Base-by-base conservation (phyloP, 495 filamentous ascomycete species). In the Pyrenula aspistea region DNA sequence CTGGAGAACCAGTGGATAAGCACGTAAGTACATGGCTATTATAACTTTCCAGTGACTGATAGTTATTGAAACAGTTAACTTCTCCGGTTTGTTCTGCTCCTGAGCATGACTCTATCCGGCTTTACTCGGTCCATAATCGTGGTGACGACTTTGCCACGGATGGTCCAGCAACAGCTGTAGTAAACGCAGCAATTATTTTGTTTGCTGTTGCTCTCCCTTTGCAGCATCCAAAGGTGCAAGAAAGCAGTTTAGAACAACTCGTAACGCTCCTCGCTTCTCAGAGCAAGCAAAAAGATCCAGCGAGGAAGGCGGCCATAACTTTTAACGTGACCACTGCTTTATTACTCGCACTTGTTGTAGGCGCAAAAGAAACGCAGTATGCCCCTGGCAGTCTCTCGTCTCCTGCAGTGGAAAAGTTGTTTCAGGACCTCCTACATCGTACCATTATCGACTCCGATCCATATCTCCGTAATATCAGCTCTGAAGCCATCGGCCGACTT, bases 231-330 rank as follows among this genome's bases (percentile, higher is more conserved):
- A 95, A 90, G 61, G 87, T 99, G 11, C 93, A 99, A 63, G 93
- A 97, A 66, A 94, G 93, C 63, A 87, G 92, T 22, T 77, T 97
- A 10, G 94, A 96, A 64, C 94, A 97, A 62, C 80, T 99, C 51
- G 82, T 88, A 2, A 92, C 88, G 0, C 94, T 91, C 59, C 73
- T 95, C 2, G 85, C 88, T 2, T 88, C 91, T 11, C 80, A 81
- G 0, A 81, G 75, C 49, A 74, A 96, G 19, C 89, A 95, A 60
- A 81, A 91, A 56, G 91, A 96, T 61, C 87, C 85, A 21, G 91
- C 91, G 23, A 77, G 93, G 49, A 95, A 86, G 65, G 85, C 91
- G 48, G 91, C 93, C 15, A 87, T 97, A 73, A 83, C 82, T 53
- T 84, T 97, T 59, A 99, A 99, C 63, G 79, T 95, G 59, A 87